These are phyloP conservation scores for Agrocybe pediades DNA, from an alignment of 768 basidiomycete species.

Conservation along the genomic window DNA sequence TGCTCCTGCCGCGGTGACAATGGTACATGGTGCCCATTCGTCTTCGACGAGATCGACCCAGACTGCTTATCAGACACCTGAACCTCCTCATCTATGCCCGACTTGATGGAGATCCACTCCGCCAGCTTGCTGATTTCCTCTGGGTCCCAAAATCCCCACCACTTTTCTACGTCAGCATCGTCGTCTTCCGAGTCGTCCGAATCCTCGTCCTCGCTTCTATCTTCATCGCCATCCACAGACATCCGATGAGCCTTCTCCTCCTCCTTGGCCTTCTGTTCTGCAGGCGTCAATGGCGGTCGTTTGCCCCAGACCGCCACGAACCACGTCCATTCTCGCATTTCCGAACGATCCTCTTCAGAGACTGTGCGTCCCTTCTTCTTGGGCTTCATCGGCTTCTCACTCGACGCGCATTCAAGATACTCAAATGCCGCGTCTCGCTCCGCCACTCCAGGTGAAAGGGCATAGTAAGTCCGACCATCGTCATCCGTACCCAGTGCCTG, in stretches of 20 bases:
- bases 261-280: neutral
- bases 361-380: constrained; percentile 41
- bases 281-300: constrained; percentile 34
- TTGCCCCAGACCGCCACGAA: constrained; percentile 77
- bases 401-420: constrained; percentile 34
- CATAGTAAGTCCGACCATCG: constrained; percentile 71
- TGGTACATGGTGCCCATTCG: constrained; percentile 9
- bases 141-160: constrained; percentile 78
- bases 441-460: constrained; percentile 55
- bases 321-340: constrained; percentile 70
- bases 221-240: neutral
- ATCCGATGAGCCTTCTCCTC: constrained; percentile 2
- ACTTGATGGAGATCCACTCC: constrained; percentile 61
- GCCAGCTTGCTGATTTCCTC: constrained; percentile 65
- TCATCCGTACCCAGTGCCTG: constrained; percentile 65
- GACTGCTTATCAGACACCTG: constrained; percentile 14
- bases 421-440: constrained; percentile 58
- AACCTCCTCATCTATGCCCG: constrained; percentile 37
- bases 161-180: constrained; percentile 49
- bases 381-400: constrained; percentile 36
- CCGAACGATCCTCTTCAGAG: constrained; percentile 50
- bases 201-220: constrained; percentile 19
- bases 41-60: constrained; percentile 7
- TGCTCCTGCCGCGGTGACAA: constrained; percentile 20
- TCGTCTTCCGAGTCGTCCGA: constrained; percentile 26